These are phyloP conservation scores for Dactylonectria estremocensis DNA, from an alignment of 2,329 filamentous ascomycete species.

Conservation along the genomic window DNA sequence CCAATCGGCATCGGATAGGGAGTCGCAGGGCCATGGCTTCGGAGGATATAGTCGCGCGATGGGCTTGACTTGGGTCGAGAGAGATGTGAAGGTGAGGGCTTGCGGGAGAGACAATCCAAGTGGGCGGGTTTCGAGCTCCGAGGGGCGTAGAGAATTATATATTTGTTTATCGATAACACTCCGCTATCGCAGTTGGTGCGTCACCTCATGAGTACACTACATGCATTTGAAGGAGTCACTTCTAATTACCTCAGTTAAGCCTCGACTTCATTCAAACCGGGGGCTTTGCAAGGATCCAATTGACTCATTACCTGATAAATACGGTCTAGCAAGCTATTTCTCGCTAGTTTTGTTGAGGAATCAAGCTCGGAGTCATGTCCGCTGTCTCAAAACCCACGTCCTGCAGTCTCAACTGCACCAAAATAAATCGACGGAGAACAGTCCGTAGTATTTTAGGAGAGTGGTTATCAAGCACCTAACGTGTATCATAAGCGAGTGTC, in stretches of 20 bases:
- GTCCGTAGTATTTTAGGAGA: too few species aligned
- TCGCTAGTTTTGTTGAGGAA: not conserved
- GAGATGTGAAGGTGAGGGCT: constrained; percentile 2
- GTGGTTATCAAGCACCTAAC: too few species aligned
- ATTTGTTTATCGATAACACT: constrained; percentile 51
- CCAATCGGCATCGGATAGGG: constrained; percentile 57
- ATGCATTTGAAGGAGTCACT: constrained; percentile 28
- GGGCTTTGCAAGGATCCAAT: not conserved
- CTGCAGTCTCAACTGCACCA: too few species aligned
- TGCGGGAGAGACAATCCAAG: constrained; percentile 20
- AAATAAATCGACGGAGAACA: too few species aligned
- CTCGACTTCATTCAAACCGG: not conserved
- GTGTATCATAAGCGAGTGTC: too few species aligned
- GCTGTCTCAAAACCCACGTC: constrained; percentile 13
- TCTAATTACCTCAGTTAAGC: not conserved
- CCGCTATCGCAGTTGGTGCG: constrained; percentile 48
- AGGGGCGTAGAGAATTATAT: constrained; percentile 44
- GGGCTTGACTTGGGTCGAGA: not conserved
- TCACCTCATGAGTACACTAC: constrained; percentile 31
- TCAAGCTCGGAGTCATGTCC: not conserved
- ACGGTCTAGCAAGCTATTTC: not conserved
- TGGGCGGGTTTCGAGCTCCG: constrained; percentile 16
- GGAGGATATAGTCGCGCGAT: not conserved
- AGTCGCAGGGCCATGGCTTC: constrained; percentile 58
- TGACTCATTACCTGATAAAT: constrained; percentile 2